Base-by-base conservation (phyloP, 2,329 filamentous ascomycete species). In the Aspergillus sp. region DNA sequence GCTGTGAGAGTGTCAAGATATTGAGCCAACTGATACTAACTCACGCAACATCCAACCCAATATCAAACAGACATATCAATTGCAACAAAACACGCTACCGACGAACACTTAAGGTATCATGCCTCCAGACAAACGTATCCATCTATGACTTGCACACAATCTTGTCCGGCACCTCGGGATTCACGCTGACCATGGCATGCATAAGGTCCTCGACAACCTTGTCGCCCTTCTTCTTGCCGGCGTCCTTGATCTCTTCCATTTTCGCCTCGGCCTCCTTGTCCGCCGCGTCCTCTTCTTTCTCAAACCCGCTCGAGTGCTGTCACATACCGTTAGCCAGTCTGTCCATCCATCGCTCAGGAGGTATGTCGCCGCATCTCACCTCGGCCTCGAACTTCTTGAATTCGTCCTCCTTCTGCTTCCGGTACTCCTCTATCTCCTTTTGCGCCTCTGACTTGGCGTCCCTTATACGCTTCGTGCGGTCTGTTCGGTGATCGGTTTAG, bases 401-500 rank as follows among this genome's bases (percentile, higher is more conserved):
- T 64, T 96, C 89, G 22, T 83, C 75, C 55, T 98, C 91, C 70
- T 95, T 98, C 51, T 80, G 67, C 53, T 80, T 75, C 60, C 80
- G 78, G 71, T 98, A 96, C 35, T 86, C 82, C 47, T 94, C 84
- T 55, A 98, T 94, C 63, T 98, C 89, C 67, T 93, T 93, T 68
- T 95, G 93, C 42, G 91, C 91, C 66, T 98, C 91, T 57, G 84
- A 79, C 57, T 89, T 84, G 43, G 91, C 91, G 68, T 96, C 91
- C 67, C 86, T 93, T 66, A 98, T 86, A 58, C 86, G 80, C 73
- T 95, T 95, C 42, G 91, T 95, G 57, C 91, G 86, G 74, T 86
- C 82, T 86, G 48, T 40, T 12, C 6, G n/a, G n/a, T n/a, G n/a
- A n/a, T n/a, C n/a, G n/a, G n/a, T n/a, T n/a, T n/a, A n/a, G n/a